Base-by-base conservation (phyloP, 108 stramenopile genomes). In the Chaetoceros tenuissimus region DNA sequence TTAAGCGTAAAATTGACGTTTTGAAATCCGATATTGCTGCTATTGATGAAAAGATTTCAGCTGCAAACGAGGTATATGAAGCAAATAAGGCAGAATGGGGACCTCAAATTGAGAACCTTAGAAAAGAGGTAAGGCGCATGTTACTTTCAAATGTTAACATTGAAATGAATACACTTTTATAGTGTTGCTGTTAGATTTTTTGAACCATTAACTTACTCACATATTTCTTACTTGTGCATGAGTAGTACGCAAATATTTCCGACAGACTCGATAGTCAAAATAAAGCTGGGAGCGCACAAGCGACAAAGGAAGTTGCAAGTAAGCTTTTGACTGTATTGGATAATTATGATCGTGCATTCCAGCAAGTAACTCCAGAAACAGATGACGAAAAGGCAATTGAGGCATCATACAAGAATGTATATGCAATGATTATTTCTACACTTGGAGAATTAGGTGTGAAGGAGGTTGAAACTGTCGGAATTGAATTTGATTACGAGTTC, bases 311-410 rank as follows among this genome's bases (percentile, higher is more conserved):
- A 29, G 85, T 87, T 1, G 72, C 73, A 16, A 47, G 66, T 27
- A 46, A 71, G 53, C 71, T 89, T 50, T 57, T 93, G 46, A 66
- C 68, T 34, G 68, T 85, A 0, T 52, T 94, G 44, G 92, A 94
- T 62, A 89, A 81, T 57, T 94, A 78, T 61, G 85, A 94, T 61
- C 85, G 92, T 28, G 88, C 84, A 28, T 94, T 87, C 59, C 62
- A 63, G 16, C 58, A 77, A 23, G 69, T 87, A 2, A 71, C 59
- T 21, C 56, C 87, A 1, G 71, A 76, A 34, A 78, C 81, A 21
- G 77, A 87, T 20, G 73, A 63, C 18, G 83, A 85, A 62, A 46
- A 57, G 24, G 78, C 55, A 20, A 84, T 92, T 54, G 82, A 80
- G 40, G 73, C 68, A 19, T 82, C 68, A 19, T 94, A 87, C 81